These are phyloP conservation scores for Rhizoclosmatium sp. DNA, from an alignment of 192 early-diverging fungal genomes.

Conservation along the genomic window DNA sequence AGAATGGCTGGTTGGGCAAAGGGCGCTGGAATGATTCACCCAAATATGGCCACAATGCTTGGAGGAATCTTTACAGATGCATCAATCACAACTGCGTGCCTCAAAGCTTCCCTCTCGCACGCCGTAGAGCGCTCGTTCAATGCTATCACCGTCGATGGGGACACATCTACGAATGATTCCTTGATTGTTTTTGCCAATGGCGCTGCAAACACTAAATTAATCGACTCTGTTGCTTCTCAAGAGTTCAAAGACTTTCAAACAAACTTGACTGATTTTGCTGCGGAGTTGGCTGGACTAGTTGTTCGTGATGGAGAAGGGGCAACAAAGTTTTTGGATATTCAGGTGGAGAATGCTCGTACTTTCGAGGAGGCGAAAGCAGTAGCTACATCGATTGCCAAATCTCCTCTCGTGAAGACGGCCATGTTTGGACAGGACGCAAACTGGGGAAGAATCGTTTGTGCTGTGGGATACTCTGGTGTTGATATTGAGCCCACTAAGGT, in stretches of 20 bases:
- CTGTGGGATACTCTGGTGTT: conserved; percentile 85
- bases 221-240: conserved; percentile 43
- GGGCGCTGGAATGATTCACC: conserved; percentile 99
- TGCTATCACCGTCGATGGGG: conserved; percentile 93
- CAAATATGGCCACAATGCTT: conserved; percentile 97
- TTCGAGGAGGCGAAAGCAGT: conserved; percentile 84
- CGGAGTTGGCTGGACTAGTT: conserved; percentile 86
- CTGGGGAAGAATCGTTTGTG: conserved; percentile 95
- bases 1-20: conserved; percentile 95
- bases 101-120: conserved; percentile 76
- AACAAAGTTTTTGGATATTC: conserved; percentile 94
- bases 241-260: conserved; percentile 76
- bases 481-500: conserved; percentile 78
- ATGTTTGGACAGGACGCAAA: conserved; percentile 97
- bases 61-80: conserved; percentile 89
- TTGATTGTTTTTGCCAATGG: conserved; percentile 91
- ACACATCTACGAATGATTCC: conserved; percentile 97
- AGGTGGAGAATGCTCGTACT: conserved; percentile 77
- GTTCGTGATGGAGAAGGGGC: conserved; percentile 97
- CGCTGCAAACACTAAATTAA: conserved; percentile 49
- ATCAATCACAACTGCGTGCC: conserved; percentile 63
- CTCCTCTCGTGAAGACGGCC: conserved; percentile 94
- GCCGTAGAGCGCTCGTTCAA: conserved; percentile 95
- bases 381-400: conserved; percentile 88
- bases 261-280: conserved; percentile 81